These are phyloP conservation scores for Hericium erinaceus DNA, from an alignment of 768 basidiomycete genomes.

Conservation along the genomic window DNA sequence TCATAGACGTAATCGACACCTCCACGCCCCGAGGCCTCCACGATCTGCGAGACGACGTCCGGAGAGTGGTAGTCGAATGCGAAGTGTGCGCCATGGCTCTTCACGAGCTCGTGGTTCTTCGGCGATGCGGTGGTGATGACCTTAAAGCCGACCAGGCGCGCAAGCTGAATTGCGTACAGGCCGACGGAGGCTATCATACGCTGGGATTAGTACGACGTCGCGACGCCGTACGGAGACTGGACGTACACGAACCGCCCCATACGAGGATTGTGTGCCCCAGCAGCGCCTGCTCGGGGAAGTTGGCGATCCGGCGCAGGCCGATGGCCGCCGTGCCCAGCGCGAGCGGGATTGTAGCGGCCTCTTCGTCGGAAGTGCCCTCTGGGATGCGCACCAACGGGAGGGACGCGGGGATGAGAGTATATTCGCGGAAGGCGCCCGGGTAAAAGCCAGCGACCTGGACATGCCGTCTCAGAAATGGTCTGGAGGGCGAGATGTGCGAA, in stretches of 20 bases:
- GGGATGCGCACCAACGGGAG: not conserved
- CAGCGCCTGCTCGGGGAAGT: not conserved
- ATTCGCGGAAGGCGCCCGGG: not conserved
- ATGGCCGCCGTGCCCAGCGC: not conserved
- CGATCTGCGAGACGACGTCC: conserved; percentile 18
- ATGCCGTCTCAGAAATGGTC: not conserved
- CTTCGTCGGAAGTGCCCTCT: not conserved
- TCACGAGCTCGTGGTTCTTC: conserved; percentile 25
- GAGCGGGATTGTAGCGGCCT: not conserved
- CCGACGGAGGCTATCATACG: conserved; percentile 7
- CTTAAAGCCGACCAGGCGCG: conserved; percentile 23
- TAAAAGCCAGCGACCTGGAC: not conserved
- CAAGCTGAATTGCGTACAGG: conserved; percentile 24
- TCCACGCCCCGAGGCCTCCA: conserved; percentile 13
- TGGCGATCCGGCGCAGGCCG: not conserved
- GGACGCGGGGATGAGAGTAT: not conserved
- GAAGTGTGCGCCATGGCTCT: conserved; percentile 26
- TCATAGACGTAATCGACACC: conserved; percentile 15
- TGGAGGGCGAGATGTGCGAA: not conserved
- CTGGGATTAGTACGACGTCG: conserved; percentile 15
- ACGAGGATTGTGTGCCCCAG: not conserved
- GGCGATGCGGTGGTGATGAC: conserved; percentile 29
- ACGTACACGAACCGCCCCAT: not conserved
- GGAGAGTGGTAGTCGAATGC: conserved; percentile 24
- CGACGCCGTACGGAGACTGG: not conserved